Base-by-base conservation (phyloP, 768 basidiomycete species). In the Dendrothele bispora region DNA sequence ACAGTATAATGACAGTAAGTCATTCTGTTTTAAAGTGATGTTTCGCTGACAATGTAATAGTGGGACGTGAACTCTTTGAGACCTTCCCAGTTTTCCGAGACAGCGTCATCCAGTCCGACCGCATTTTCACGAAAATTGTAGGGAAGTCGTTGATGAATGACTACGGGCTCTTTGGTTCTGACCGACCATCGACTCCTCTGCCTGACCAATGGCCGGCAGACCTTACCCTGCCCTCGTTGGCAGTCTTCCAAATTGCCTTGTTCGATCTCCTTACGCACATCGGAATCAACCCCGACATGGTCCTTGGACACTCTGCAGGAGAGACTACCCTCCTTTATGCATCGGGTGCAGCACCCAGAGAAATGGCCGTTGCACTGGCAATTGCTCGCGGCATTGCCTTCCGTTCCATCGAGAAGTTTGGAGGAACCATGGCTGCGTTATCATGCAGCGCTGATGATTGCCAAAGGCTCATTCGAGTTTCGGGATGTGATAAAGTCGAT, bases 271-370 rank as follows among this genome's bases (percentile, higher is more conserved):
- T 78, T 1, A 50, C 49, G 1, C 59, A 61, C 36, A 34, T 74
- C n/a, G 68, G 71, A 10, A 43, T 74, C 43, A 51, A 46, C 8
- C 73, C 76, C 0, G 65, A 73, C 37, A 56, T 60, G 3, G 57
- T 75, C 12, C 36, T 77, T 6, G 76, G 76, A 0, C 74, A 77
- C 55, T 77, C 75, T 17, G 72, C 74, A 14, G 76, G 76, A 8
- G 76, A 78, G 51, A 73, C 74, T 0, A 68, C 71, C 0, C 40
- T 75, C 12, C 48, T 77, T 10, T 74, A 74, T 45, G 68, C 73
- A 0, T 73, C 71, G 4, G 73, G 74, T 18, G 72, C 75, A 2
- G 67, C 57, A 4, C 53, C 70, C 1, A 66, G 66, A 39, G 63
- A 61, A 1, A 62, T 73, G 64, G 72, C 71, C 2, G 43, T 78